A percentile compares a stretch with the other conserved stretches of the same genome.
Evolutionary conservation across 495 filamentous ascomycete genomes (phyloP).

Genomic region (Immersiella caudata): DNA sequence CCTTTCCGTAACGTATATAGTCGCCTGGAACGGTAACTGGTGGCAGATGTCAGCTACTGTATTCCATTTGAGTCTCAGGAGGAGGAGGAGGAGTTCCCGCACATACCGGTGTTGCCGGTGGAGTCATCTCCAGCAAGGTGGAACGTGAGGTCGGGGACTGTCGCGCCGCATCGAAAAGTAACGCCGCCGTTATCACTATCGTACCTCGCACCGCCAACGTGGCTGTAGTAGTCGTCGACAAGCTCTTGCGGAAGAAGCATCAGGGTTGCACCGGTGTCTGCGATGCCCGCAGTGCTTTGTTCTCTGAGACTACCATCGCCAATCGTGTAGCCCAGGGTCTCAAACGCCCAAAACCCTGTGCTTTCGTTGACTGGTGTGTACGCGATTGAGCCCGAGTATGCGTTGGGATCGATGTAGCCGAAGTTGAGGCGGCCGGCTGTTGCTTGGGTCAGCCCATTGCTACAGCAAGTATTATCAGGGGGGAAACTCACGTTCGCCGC

Average conservation of each 20-base stretch:
- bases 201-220: slow-evolving; percentile 57
- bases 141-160: slow-evolving; percentile 60
- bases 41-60: too few relatives aligned
- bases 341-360: slow-evolving; percentile 75
- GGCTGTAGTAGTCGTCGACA: slow-evolving; percentile 65
- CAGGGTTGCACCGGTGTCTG: slow-evolving; percentile 76
- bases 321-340: slow-evolving; percentile 61
- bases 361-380: slow-evolving; percentile 61
- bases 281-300: slow-evolving; percentile 53
- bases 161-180: slow-evolving; percentile 64
- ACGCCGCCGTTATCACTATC: slow-evolving; percentile 61
- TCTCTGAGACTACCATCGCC: slow-evolving; percentile 46
- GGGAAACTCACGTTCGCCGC: slow-evolving; percentile 45
- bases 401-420: slow-evolving; percentile 66
- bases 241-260: slow-evolving; percentile 60
- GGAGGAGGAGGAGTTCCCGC: too few relatives aligned
- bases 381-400: slow-evolving; percentile 65
- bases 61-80: too few relatives aligned
- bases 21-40: slow-evolving; percentile 57
- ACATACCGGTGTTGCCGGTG: slow-evolving; percentile 21
- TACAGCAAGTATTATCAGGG: background rate
- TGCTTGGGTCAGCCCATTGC: background rate
- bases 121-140: slow-evolving; percentile 40
- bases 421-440: slow-evolving; percentile 71
- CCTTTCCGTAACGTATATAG: slow-evolving; percentile 56